Percentiles rank a stretch among this genome's conserved stretches.
These are phyloP conservation scores for Pseudisothecium myosuroides DNA, from an alignment of 225 moss, liverwort and hornwort genomes.

Conservation along the genomic window DNA sequence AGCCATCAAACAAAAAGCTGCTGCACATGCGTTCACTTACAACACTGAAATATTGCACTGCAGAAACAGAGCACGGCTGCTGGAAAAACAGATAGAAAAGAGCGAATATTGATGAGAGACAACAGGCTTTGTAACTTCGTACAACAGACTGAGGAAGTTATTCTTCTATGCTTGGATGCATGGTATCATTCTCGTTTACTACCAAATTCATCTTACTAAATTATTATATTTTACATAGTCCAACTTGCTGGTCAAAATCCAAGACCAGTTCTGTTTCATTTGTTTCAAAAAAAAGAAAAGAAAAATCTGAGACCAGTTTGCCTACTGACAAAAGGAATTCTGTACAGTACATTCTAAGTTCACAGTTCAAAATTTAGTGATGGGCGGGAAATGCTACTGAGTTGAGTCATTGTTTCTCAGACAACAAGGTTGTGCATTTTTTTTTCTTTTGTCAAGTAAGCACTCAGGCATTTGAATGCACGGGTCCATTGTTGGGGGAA, in stretches of 20 bases:
- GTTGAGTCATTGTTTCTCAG: neutral
- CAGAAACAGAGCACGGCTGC: neutral
- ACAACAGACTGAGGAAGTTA: neutral
- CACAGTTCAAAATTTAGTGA: neutral
- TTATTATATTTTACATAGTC: neutral
- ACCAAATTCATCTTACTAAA: neutral
- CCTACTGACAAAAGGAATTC: neutral
- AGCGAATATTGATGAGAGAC: neutral
- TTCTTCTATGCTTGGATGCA: neutral
- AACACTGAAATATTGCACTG: neutral
- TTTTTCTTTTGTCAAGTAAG: neutral
- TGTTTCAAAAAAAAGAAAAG: no score
- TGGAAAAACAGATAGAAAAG: neutral
- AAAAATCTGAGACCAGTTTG: neutral
- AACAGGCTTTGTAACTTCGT: neutral
- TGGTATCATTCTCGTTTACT: neutral
- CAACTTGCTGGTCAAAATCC: neutral
- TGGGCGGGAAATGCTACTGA: neutral
- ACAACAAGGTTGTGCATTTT: neutral
- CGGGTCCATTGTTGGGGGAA: no score
- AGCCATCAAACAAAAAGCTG: neutral
- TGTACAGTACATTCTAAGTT: neutral
- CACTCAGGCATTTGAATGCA: neutral
- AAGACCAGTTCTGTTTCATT: no score
- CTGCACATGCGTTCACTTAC: neutral